Conservation (phyloP, 2,329 filamentous ascomycete genomes). For the Curvularia sp. region DNA sequence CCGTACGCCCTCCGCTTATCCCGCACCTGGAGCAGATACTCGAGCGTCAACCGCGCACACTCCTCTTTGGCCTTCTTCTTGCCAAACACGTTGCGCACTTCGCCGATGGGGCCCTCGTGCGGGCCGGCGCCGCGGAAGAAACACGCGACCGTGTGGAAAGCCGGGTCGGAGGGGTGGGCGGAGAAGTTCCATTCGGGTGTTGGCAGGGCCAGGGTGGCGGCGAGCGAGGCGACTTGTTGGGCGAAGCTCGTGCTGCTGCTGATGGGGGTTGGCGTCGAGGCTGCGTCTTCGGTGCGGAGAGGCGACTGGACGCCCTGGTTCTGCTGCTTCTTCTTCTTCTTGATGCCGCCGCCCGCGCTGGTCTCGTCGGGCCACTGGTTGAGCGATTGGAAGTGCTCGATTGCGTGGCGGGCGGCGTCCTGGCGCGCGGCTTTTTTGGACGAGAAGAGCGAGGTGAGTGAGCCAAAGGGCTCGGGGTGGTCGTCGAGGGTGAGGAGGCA, state of each 20-base stretch:
- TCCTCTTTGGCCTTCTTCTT: slow-evolving; percentile 60
- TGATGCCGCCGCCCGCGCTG: slow-evolving; percentile 37
- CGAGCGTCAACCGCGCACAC: slow-evolving; percentile 54
- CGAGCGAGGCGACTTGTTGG: slow-evolving; percentile 30
- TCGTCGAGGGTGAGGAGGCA: slow-evolving; percentile 41
- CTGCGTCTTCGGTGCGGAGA: background rate
- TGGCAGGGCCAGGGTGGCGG: slow-evolving; percentile 29
- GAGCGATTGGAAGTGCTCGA: slow-evolving; percentile 51
- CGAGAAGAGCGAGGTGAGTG: slow-evolving; percentile 38
- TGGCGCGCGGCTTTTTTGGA: slow-evolving; percentile 54
- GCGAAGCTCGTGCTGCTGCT: slow-evolving; percentile 5
- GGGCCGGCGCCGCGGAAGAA: slow-evolving; percentile 39
- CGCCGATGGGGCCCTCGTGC: slow-evolving; percentile 49
- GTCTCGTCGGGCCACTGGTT: slow-evolving; percentile 41
- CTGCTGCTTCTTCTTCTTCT: slow-evolving; percentile 35
- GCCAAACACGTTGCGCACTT: slow-evolving; percentile 55
- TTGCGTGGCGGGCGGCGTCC: slow-evolving; percentile 52
- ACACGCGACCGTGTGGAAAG: slow-evolving; percentile 49
- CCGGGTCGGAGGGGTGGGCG: slow-evolving; percentile 14
- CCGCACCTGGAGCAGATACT: slow-evolving; percentile 49
- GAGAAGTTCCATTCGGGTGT: slow-evolving; percentile 33
- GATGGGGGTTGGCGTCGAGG: background rate
- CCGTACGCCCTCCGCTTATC: slow-evolving; percentile 29
- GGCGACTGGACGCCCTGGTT: too few species aligned
- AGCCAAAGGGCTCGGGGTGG: slow-evolving; percentile 47